These are phyloP conservation scores for Podospora conica DNA, from an alignment of 495 filamentous ascomycete genomes.

Conservation along the genomic window DNA sequence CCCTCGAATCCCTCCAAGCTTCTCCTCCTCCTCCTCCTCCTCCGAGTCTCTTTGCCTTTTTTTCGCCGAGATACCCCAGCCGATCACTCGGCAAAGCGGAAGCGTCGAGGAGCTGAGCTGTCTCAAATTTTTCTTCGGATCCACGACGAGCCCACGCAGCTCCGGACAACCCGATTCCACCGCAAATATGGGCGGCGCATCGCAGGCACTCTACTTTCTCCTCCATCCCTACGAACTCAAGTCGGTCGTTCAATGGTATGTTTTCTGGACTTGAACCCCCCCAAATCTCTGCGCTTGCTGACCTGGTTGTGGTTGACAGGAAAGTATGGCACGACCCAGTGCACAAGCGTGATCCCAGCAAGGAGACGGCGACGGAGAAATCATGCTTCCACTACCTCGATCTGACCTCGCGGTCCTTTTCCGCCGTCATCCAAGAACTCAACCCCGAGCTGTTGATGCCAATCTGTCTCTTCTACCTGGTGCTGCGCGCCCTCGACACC, in stretches of 20 bases:
- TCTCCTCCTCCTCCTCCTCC: background rate
- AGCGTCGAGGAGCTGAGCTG: background rate
- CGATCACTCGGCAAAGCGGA: background rate
- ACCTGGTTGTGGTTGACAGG: constrained; percentile 45
- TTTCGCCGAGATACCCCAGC: background rate
- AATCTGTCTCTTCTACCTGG: constrained; percentile 88
- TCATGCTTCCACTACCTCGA: constrained; percentile 83
- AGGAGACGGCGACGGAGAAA: constrained; percentile 67
- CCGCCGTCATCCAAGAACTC: constrained; percentile 88
- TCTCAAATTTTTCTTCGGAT: background rate
- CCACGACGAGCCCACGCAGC: background rate
- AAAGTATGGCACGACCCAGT: constrained; percentile 94
- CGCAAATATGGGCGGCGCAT: constrained; percentile 38
- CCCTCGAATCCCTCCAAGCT: background rate
- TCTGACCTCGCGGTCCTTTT: constrained; percentile 87
- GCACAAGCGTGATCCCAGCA: constrained; percentile 68
- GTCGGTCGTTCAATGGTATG: constrained; percentile 87
- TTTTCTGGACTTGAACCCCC: constrained; percentile 1
- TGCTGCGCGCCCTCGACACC: constrained; percentile 85
- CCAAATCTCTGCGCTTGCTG: background rate
- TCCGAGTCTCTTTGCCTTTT: background rate
- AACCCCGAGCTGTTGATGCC: constrained; percentile 90
- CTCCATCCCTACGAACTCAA: constrained; percentile 75
- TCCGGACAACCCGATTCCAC: background rate
- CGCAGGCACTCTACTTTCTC: constrained; percentile 63